Evolutionary conservation across 257 asterid species (phyloP), one percentile per base, ranked within the genome.

Genomic region (Penstemon davidsonii): DNA sequence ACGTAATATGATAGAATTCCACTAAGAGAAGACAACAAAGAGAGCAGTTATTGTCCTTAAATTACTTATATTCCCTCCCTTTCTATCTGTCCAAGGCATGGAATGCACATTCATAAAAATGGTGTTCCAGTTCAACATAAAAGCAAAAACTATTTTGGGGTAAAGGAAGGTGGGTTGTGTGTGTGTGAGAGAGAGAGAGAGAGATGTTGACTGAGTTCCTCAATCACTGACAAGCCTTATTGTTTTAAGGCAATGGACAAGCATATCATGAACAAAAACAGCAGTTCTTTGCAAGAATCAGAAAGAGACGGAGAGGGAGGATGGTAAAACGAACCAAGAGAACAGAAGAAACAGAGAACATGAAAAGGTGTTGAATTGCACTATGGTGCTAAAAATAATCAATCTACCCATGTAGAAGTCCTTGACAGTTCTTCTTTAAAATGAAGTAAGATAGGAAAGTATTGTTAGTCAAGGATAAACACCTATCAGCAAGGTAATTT

Each of bases 401-500:
- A 36, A 37, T 50, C 38, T 52, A 52, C 46, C 44, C 33, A 72
- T 36, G 61, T 43, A 51, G 54, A 47, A 13, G 61, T 67, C 18
- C 18, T 15, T 15, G 18, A 60, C 70, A 36, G 33, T n/a, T 57
- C 19, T 59, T 4, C 52, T 59, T 53, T 61, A 55, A 56, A 73
- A 64, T 13, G 18, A 8, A 9, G 62, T 41, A 43, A 47, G 55
- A 10, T 12, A 25, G 33, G 33, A 25, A 25, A 25, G 33, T 25
- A 25, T 4, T 60, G 40, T 60, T 37, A 60, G 51, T 13, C 6
- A 6, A 58, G 62, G 39, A 43, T 46, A 40, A 13, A 61, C 66
- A 80, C 53, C 59, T 61, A 72, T 43, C 56, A 69, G 59, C 53
- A 44, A 55, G 55, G 52, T 46, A 56, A 75, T 59, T 61, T 76